A percentile compares a stretch with the other conserved stretches of the same genome.
Evolutionary conservation across 1,284 basidiomycete genomes (phyloP).

Genomic region (Lignosus rhinocerotis): DNA sequence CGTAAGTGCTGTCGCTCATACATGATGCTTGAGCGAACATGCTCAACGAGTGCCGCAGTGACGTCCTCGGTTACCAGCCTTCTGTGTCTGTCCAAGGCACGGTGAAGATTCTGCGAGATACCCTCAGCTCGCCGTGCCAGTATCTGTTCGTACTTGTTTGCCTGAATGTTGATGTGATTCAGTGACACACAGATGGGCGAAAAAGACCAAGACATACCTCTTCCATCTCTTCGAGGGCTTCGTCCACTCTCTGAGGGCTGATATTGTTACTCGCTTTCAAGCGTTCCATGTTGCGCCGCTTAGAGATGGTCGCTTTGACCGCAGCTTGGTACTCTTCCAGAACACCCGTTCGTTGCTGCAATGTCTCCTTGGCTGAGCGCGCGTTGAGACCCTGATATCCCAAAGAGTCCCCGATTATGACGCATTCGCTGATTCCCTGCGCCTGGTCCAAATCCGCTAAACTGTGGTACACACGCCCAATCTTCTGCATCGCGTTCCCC

Average conservation of each 20-base stretch:
- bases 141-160: slow-evolving; percentile 83
- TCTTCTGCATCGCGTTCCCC: slow-evolving; percentile 77
- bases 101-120: slow-evolving; percentile 89
- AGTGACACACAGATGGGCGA: not conserved
- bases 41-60: slow-evolving; percentile 84
- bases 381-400: slow-evolving; percentile 95
- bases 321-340: slow-evolving; percentile 91
- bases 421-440: slow-evolving; percentile 88
- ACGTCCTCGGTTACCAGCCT: slow-evolving; percentile 87
- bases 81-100: slow-evolving; percentile 80
- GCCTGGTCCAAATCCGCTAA: slow-evolving; percentile 83
- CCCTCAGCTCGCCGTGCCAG: slow-evolving; percentile 81
- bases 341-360: slow-evolving; percentile 83
- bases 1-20: slow-evolving; percentile 87
- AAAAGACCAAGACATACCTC: slow-evolving; percentile 56
- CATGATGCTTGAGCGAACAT: slow-evolving; percentile 86
- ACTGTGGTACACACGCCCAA: slow-evolving; percentile 85
- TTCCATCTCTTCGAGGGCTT: slow-evolving; percentile 90
- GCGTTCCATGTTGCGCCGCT: slow-evolving; percentile 86
- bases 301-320: slow-evolving; percentile 89
- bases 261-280: slow-evolving; percentile 89
- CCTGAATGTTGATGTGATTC: slow-evolving; percentile 46
- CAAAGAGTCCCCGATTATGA: slow-evolving; percentile 88
- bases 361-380: slow-evolving; percentile 90
- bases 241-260: slow-evolving; percentile 84